Conservation (phyloP, 2,329 filamentous ascomycete genomes). For the Scedosporium aurantiacum region DNA sequence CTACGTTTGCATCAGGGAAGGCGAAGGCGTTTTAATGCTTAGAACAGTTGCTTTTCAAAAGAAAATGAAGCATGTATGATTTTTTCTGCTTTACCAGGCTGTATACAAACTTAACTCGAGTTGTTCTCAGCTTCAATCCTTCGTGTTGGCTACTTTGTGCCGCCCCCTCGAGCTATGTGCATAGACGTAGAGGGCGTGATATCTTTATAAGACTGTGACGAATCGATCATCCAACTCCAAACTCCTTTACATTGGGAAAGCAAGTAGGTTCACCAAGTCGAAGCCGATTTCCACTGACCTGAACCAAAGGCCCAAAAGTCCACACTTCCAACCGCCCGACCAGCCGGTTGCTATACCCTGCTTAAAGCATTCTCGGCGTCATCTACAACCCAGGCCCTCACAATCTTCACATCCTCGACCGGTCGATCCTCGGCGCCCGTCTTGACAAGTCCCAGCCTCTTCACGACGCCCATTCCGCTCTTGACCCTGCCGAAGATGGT, state of each 20-base stretch:
- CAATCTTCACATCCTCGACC: conserved; percentile 69
- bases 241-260: background rate
- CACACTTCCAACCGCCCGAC: too few relatives aligned
- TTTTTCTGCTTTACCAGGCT: background rate
- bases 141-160: too few relatives aligned
- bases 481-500: conserved; percentile 92
- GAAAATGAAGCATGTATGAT: background rate
- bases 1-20: background rate
- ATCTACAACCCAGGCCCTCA: conserved; percentile 60
- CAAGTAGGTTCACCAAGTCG: too few relatives aligned
- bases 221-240: background rate
- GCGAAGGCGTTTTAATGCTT: background rate
- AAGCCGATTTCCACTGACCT: too few relatives aligned
- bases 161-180: background rate
- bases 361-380: conserved; percentile 29
- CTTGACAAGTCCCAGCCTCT: conserved; percentile 79
- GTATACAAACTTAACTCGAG: too few relatives aligned
- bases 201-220: background rate
- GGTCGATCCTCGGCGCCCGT: conserved; percentile 75
- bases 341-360: background rate
- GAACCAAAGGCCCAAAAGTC: too few relatives aligned
- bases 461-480: conserved; percentile 69
- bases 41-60: background rate
- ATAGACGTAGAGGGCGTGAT: background rate
- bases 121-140: too few relatives aligned